Conservation (phyloP, 2,329 filamentous ascomycete species). For the Aspergillus neoniger region DNA sequence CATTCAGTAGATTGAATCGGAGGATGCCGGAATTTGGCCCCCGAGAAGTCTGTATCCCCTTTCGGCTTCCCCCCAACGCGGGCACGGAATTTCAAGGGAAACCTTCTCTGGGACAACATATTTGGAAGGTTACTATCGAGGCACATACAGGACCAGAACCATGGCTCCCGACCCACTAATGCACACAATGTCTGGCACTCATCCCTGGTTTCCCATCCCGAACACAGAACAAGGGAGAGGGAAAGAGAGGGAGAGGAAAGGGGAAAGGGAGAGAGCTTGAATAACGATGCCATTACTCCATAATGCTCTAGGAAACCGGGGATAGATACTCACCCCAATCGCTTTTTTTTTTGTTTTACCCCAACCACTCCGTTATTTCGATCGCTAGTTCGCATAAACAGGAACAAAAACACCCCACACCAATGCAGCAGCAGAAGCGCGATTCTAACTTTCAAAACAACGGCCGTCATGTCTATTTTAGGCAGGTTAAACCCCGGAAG, state of each 20-base stretch:
- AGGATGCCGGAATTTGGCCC: background rate
- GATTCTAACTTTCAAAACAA: conserved; percentile 9
- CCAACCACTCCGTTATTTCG: background rate
- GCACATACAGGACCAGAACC: background rate
- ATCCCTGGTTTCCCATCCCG: background rate
- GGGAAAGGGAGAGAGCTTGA: background rate
- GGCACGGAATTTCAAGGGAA: no score
- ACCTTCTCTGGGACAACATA: background rate
- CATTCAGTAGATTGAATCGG: background rate
- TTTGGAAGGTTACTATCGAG: background rate
- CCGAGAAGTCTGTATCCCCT: background rate
- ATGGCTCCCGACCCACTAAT: conserved; percentile 1
- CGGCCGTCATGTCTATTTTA: conserved; percentile 14
- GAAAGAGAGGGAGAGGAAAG: background rate
- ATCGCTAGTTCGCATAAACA: background rate
- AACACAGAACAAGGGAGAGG: background rate
- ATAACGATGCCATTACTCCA: background rate
- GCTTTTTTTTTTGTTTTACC: background rate
- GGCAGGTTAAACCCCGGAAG: conserved; percentile 7
- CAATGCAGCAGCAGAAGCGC: background rate
- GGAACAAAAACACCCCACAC: background rate
- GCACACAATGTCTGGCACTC: background rate
- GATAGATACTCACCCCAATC: background rate
- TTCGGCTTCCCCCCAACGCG: background rate
- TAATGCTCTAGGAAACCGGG: background rate